Evolutionary conservation across 495 filamentous ascomycete species (phyloP).

Genomic region (Neurospora tetraspora): DNA sequence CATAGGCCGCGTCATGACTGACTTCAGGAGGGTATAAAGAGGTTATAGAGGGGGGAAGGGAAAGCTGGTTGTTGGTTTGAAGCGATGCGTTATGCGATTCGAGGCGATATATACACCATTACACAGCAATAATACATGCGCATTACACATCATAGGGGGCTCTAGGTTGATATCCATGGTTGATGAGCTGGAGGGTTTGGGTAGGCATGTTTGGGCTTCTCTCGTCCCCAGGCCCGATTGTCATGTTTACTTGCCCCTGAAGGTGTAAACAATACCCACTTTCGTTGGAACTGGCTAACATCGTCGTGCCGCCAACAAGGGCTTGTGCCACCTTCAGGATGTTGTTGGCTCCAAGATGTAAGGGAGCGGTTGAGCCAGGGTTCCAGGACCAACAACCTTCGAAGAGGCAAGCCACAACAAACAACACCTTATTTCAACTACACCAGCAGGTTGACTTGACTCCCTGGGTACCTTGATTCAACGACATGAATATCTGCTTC

Average conservation of each 20-base stretch:
- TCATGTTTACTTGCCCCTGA: not conserved
- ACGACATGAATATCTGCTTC: not conserved
- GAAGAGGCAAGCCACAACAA: not conserved
- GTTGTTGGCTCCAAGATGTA: not conserved
- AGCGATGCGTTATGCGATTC: not conserved
- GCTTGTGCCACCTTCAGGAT: not conserved
- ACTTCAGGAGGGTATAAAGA: constrained; percentile 72
- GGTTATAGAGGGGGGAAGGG: not conserved
- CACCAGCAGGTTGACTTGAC: not conserved
- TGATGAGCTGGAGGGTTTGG: not conserved
- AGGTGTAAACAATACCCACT: not conserved
- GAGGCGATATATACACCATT: not conserved
- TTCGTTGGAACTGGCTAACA: not conserved
- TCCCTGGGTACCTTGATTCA: not conserved
- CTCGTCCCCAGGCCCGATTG: not conserved
- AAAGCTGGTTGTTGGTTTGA: not conserved
- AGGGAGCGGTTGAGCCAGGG: not conserved
- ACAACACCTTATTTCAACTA: not conserved
- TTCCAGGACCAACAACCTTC: not conserved
- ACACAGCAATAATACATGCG: not conserved
- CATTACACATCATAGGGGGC: not conserved
- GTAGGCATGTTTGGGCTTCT: not conserved
- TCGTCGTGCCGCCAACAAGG: not conserved
- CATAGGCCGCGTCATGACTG: constrained; percentile 85
- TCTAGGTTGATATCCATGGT: not conserved